Base-by-base conservation (phyloP, 345 rosid species). In the Trapa bicornis region DNA sequence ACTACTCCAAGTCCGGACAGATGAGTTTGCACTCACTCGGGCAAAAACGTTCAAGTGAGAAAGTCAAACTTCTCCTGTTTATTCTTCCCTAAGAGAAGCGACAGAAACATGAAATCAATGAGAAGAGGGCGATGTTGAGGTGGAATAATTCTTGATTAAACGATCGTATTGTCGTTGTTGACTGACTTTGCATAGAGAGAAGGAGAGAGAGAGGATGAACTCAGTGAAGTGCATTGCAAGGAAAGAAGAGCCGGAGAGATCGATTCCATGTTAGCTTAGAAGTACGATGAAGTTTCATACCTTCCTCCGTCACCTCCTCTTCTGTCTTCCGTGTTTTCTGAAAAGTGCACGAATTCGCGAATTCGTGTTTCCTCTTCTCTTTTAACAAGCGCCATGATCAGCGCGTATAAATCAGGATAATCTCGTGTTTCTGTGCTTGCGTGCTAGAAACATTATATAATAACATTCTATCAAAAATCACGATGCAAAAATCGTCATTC, bases 191-290 rank as follows among this genome's bases (percentile, higher is more conserved):
- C 36, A 29, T 32, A 5, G 16, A 32, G 37, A 32, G 38, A 32
- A 16, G 33, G 37, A 58, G 16, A 33, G 50, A 33, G 33, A 67
- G 66, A 50, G 70, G 47, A 58, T 4, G 7, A 0, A 41, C 11
- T 58, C 33, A 41, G 37, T 58, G 37, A 10, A 58, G 63, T 58
- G 38, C 16, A 58, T 32, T 58, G 63, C 35, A 58, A 10, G 32
- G 50, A 33, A 37, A 67, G 66, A 50, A 73, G 67, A 64, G 37
- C 64, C 22, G 33, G 42, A 69, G 73, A 57, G 47, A 58, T 22
- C 29, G 29, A 22, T 58, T 58, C 33, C 36, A 58, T 58, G 63
- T 58, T 58, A 58, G 63, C 63, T 58, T 58, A 58, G 63, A 58
- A 58, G 35, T 33, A 32, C 37, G 38, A 58, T 33, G 32, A 32